Evolutionary conservation across 129 eudicot species (phyloP).

Genomic region (carrot (Daucus carota)): DNA sequence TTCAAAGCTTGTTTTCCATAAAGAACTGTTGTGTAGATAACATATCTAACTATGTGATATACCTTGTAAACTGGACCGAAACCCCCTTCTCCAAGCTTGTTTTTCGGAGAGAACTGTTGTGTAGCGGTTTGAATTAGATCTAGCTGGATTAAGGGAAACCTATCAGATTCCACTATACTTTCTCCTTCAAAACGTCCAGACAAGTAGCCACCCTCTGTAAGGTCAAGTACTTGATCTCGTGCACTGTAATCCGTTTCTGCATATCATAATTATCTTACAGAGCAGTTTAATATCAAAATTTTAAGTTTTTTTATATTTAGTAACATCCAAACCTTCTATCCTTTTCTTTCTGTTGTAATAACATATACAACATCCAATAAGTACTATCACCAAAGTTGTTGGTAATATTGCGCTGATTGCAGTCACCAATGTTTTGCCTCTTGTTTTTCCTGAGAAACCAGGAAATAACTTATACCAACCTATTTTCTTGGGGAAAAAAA

Average conservation of each 20-base stretch:
- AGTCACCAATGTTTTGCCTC: not conserved
- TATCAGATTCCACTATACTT: not conserved
- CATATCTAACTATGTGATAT: not conserved
- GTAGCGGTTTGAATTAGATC: slow-evolving; percentile 3
- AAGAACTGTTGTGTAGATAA: no score
- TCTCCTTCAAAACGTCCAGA: not conserved
- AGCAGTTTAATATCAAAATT: not conserved
- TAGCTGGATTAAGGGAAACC: slow-evolving; percentile 1
- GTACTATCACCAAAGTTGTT: not conserved
- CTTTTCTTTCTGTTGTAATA: not conserved
- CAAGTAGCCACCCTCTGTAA: not conserved
- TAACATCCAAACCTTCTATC: not conserved
- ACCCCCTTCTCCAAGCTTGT: slow-evolving; percentile 10
- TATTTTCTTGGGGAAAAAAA: no score
- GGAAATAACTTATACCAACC: no score
- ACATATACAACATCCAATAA: not conserved
- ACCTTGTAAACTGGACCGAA: slow-evolving; percentile 8
- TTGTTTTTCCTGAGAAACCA: not conserved
- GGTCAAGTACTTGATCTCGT: not conserved
- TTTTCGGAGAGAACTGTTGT: not conserved
- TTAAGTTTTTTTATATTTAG: not conserved
- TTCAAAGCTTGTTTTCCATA: no score
- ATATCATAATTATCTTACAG: not conserved
- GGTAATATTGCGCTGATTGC: not conserved
- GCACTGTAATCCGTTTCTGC: not conserved